Base-by-base conservation (phyloP, 768 basidiomycete species). In the Pisolithus sp. region DNA sequence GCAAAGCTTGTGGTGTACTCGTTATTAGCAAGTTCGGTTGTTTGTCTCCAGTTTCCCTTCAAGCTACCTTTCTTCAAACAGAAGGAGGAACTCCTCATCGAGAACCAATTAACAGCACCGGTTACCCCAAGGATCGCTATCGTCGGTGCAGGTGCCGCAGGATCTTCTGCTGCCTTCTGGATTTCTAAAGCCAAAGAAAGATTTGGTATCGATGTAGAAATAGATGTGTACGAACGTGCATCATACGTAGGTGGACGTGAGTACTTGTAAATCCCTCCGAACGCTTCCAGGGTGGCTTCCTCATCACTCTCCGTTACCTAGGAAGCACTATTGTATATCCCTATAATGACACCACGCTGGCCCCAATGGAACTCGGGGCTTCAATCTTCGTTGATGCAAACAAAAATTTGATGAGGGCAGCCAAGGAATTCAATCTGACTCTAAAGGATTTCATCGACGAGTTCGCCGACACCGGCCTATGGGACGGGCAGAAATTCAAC, bases 111-210 rank as follows among this genome's bases (percentile, higher is more conserved):
- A 13, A 46, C 2, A 53, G 53, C 28, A 59, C 60, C 40, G 55
- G 53, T 48, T 51, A 47, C 73, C 0, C 79, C 83, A 42, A 71
- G 84, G 44, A 76, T 96, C 58, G 93, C 93, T 7, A 83, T 96
- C 61, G 80, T 96, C 49, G 93, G 93, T 17, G 93, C 93, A 0
- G 93, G 93, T 24, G 92, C 93, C 13, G 90, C 76, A 9, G 93
- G 93, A 8, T 81, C 80, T 15, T 86, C 89, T 23, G 88, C 92
- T 20, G 91, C 83, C 2, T 89, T 81, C 62, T 89, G 92, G 85
- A 83, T 94, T 49, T 77, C 80, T 18, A 86, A 86, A 63, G 88
- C 86, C 24, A 83, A 85, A 58, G 76, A 87, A 57, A 74, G 86
- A 23, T 83, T 76, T 52, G 82, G 79, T 3, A 57, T 90, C 31